Evolutionary conservation across 495 filamentous ascomycete species (phyloP).

Genomic region (Aspergillus incahuasiensis): DNA sequence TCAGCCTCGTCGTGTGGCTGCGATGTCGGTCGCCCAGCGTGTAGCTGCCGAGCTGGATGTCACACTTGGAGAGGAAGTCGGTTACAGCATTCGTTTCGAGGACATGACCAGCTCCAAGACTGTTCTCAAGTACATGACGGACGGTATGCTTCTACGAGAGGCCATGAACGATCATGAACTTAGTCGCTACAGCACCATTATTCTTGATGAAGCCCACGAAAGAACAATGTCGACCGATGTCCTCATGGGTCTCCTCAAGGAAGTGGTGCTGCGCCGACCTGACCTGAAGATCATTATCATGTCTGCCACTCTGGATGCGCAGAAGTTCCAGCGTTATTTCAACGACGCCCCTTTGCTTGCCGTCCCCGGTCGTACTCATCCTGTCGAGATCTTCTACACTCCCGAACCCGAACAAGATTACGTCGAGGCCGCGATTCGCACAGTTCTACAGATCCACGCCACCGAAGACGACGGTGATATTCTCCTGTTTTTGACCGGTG

Average conservation of each 20-base stretch:
- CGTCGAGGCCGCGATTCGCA: conserved; percentile 88
- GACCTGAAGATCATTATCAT: conserved; percentile 98
- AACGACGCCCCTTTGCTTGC: conserved; percentile 87
- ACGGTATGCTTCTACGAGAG: conserved; percentile 97
- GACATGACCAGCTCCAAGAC: conserved; percentile 90
- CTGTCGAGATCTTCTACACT: conserved; percentile 98
- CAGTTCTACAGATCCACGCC: conserved; percentile 93
- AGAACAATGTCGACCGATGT: conserved; percentile 93
- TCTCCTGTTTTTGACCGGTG: conserved; percentile 91
- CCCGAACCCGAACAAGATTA: conserved; percentile 96
- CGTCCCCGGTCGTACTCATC: conserved; percentile 92
- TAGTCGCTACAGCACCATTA: conserved; percentile 91
- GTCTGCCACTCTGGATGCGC: conserved; percentile 94
- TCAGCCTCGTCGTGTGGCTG: conserved; percentile 94
- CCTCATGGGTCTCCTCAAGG: conserved; percentile 90
- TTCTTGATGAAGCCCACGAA: conserved; percentile 97
- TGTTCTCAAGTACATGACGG: conserved; percentile 98
- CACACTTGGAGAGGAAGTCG: conserved; percentile 87
- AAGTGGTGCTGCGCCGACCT: conserved; percentile 68
- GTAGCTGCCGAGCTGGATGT: conserved; percentile 97
- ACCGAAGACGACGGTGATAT: conserved; percentile 92
- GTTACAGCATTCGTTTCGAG: conserved; percentile 98
- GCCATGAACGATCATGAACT: conserved; percentile 96
- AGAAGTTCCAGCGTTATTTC: conserved; percentile 99
- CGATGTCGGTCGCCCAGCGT: conserved; percentile 98